Evolutionary conservation across 202 grass and related monocot genomes (phyloP).

Genomic region (Carex sylvatica): DNA sequence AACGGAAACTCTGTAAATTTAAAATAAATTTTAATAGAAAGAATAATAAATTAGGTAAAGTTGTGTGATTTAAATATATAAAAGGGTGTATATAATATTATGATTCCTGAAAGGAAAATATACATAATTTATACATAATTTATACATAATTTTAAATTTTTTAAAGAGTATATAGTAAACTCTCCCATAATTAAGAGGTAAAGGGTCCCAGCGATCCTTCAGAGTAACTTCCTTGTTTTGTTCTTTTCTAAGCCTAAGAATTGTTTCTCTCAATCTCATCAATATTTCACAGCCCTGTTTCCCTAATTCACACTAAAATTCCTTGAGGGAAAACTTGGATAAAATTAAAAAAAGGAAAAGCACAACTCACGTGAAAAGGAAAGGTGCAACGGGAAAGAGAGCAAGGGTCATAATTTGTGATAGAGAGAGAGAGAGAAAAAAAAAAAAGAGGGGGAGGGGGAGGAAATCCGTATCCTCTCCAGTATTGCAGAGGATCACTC

Average conservation of each 20-base stretch:
- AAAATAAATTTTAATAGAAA: too few relatives aligned
- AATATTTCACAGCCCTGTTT: neutral
- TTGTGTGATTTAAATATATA: too few relatives aligned
- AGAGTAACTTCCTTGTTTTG: neutral
- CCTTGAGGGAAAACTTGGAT: neutral
- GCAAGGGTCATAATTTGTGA: neutral
- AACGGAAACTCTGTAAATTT: too few relatives aligned
- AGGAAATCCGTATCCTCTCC: too few relatives aligned
- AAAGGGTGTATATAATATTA: too few relatives aligned
- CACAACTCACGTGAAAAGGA: slow-evolving; percentile 6
- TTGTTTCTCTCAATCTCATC: neutral
- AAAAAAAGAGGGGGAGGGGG: neutral
- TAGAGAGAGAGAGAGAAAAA: neutral
- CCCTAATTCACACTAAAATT: neutral
- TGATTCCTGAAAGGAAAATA: too few relatives aligned
- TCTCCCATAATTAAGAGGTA: too few relatives aligned
- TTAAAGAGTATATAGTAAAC: too few relatives aligned
- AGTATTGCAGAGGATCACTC: too few relatives aligned
- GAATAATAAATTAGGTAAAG: too few relatives aligned
- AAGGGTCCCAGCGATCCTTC: neutral
- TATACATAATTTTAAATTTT: too few relatives aligned
- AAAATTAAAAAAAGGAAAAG: neutral
- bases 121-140: too few relatives aligned
- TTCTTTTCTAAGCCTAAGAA: neutral
- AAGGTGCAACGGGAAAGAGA: neutral